phyloP scores from a whole-genome alignment of 202 grass and related monocot species.

The Schoenoplectus tabernaemontani region DNA sequence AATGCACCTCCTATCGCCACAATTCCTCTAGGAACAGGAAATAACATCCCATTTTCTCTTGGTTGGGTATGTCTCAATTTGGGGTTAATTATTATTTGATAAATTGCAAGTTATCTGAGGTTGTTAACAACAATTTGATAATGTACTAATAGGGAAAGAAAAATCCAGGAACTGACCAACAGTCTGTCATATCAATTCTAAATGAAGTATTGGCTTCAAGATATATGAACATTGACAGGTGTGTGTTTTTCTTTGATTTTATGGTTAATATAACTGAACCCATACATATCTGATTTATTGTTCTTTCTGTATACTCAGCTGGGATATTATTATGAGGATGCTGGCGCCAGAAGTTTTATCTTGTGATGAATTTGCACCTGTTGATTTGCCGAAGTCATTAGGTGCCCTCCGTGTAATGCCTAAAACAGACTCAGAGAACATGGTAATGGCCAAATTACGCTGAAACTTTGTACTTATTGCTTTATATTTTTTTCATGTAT shows the following conservation, averaged over 20 bases:
- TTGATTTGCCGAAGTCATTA: conserved; percentile 72
- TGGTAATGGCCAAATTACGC: conserved; percentile 38
- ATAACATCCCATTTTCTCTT: conserved; percentile 94
- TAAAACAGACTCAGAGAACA: conserved; percentile 49
- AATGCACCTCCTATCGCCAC: conserved; percentile 74
- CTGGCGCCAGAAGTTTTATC: conserved; percentile 41
- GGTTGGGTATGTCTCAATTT: conserved; percentile 66
- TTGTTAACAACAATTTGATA: conserved; percentile 12
- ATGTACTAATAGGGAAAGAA: conserved; percentile 64
- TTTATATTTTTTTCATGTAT: conserved; percentile 2
- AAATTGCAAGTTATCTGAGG: not conserved
- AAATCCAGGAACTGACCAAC: conserved; percentile 72
- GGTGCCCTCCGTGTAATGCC: conserved; percentile 47
- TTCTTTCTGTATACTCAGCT: conserved; percentile 40
- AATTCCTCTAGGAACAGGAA: conserved; percentile 90
- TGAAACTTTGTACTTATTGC: not conserved
- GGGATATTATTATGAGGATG: conserved; percentile 94
- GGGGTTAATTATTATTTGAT: not conserved
- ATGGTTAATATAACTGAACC: conserved; percentile 2
- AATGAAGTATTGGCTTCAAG: conserved; percentile 49
- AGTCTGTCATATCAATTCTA: conserved; percentile 66
- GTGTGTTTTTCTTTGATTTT: conserved; percentile 20
- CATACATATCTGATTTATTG: conserved; percentile 26
- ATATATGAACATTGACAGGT: conserved; percentile 94
- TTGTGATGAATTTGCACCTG: conserved; percentile 52